Conservation (phyloP, 495 filamentous ascomycete genomes). For the Thozetella sp. region DNA sequence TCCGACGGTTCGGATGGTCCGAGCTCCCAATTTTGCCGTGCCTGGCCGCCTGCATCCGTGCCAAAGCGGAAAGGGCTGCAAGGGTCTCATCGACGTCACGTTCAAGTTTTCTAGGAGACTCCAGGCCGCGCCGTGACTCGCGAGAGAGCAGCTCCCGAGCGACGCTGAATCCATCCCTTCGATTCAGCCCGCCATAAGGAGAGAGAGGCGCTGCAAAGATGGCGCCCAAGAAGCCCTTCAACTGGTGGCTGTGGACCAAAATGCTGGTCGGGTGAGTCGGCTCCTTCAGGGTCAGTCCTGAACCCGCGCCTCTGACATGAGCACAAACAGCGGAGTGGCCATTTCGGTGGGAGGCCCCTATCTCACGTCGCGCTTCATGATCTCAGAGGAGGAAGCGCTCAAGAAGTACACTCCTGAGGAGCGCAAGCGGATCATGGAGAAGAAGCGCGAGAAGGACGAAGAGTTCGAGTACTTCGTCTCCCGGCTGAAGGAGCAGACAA, state of each 20-base stretch:
- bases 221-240: constrained; percentile 27
- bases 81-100: background rate
- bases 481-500: constrained; percentile 84
- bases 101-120: background rate
- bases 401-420: constrained; percentile 92
- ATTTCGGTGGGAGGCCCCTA: constrained; percentile 84
- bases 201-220: constrained; percentile 13
- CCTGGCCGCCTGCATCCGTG: background rate
- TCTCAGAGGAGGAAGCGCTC: constrained; percentile 90
- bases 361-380: constrained; percentile 76
- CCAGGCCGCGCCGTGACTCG: background rate
- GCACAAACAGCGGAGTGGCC: constrained; percentile 57
- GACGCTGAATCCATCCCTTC: background rate
- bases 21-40: background rate
- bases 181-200: background rate
- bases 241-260: constrained; percentile 39
- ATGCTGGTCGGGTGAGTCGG: constrained; percentile 25
- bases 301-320: constrained; percentile 4
- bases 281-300: background rate
- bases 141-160: background rate
- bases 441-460: constrained; percentile 70
- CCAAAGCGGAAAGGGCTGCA: background rate
- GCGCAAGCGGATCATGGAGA: constrained; percentile 77
- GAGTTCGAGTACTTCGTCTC: constrained; percentile 87
- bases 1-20: background rate